Conservation (phyloP, 805 yeast species). For the Grigorovia humatica region DNA sequence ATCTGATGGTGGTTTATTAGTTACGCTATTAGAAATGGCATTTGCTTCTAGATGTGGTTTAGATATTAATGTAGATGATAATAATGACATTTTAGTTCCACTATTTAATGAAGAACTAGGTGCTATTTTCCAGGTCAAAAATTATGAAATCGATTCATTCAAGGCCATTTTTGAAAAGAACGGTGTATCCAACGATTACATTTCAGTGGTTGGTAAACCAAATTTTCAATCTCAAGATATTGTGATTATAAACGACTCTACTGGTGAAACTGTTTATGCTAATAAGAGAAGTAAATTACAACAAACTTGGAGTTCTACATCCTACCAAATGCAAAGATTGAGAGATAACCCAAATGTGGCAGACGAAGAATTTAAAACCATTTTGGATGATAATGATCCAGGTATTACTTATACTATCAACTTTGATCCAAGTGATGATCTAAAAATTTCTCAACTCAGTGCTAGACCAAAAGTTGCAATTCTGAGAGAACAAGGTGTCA, state of each 20-base stretch:
- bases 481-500: constrained; percentile 96
- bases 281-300: constrained; percentile 64
- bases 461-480: constrained; percentile 83
- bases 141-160: constrained; percentile 45
- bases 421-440: constrained; percentile 46
- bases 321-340: constrained; percentile 78
- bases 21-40: constrained; percentile 87
- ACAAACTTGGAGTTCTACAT: constrained; percentile 77
- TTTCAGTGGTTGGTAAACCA: constrained; percentile 64
- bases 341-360: constrained; percentile 93
- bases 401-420: constrained; percentile 79
- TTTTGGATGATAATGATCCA: constrained; percentile 76
- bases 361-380: constrained; percentile 68
- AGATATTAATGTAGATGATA: constrained; percentile 37
- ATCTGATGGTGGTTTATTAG: constrained; percentile 91
- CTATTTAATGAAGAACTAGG: constrained; percentile 92
- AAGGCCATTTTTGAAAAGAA: constrained; percentile 41
- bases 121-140: constrained; percentile 80
- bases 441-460: constrained; percentile 28
- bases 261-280: constrained; percentile 31
- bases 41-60: constrained; percentile 90
- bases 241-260: constrained; percentile 29
- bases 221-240: constrained; percentile 41
- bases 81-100: constrained; percentile 36
- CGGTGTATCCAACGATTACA: constrained; percentile 45